Evolutionary conservation across 306 rosid genomes (phyloP).

Genomic region (Gynostemma pentaphyllum): DNA sequence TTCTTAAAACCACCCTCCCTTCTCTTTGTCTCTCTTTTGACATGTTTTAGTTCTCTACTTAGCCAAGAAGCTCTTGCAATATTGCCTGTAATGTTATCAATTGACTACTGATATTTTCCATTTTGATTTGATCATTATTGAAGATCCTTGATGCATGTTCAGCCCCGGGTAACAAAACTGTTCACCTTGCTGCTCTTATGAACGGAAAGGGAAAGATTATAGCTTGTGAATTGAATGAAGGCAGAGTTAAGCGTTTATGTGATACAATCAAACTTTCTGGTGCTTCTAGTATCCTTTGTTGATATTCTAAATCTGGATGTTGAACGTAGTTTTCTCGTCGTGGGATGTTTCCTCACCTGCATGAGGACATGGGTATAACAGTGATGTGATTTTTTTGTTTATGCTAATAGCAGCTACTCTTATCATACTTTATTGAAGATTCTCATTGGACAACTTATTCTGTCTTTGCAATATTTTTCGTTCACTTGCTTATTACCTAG

Average conservation of each 20-base stretch:
- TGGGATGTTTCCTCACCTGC: neutral
- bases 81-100: neutral
- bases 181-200: slow-evolving; percentile 90
- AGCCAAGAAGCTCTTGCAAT: neutral
- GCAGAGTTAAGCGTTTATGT: slow-evolving; percentile 53
- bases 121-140: slow-evolving; percentile 10
- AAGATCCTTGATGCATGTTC: slow-evolving; percentile 94
- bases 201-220: slow-evolving; percentile 56
- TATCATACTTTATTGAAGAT: neutral
- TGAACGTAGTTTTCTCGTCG: neutral
- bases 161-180: slow-evolving; percentile 95
- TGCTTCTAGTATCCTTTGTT: slow-evolving; percentile 63
- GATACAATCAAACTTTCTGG: slow-evolving; percentile 73
- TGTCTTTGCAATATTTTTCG: neutral
- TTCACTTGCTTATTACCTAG: neutral
- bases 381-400: neutral
- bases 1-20: neutral
- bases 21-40: neutral
- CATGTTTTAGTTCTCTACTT: neutral
- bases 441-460: neutral
- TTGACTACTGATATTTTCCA: neutral
- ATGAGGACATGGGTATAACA: neutral
- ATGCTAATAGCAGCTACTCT: neutral
- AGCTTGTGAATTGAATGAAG: slow-evolving; percentile 71
- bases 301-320: neutral